Conservation (phyloP, 2,329 filamentous ascomycete genomes). For the Trichoderma sp. region DNA sequence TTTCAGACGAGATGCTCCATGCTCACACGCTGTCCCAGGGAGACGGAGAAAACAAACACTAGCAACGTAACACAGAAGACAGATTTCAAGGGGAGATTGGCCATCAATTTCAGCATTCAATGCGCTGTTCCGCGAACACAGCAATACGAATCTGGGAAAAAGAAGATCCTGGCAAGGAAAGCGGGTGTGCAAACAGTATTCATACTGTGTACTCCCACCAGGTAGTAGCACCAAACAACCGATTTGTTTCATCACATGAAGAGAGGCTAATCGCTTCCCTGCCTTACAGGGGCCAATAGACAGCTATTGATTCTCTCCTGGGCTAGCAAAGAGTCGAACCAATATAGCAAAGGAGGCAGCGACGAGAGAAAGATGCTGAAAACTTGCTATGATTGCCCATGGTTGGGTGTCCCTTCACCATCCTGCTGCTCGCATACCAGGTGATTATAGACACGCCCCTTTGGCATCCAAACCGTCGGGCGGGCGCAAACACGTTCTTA, state of each 20-base stretch:
- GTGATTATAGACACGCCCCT: slow-evolving; percentile 24
- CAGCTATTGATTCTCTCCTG: neutral
- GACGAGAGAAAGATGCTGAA: neutral
- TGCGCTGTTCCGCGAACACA: neutral
- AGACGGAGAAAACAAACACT: neutral
- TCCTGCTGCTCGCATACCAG: slow-evolving; percentile 30
- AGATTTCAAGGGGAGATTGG: neutral
- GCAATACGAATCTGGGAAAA: neutral
- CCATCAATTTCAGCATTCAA: neutral
- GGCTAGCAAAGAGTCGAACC: neutral
- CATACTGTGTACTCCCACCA: neutral
- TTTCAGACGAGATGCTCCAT: neutral
- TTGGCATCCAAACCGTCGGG: slow-evolving; percentile 21
- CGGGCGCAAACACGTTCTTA: slow-evolving; percentile 28
- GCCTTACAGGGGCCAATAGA: neutral
- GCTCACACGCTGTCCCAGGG: neutral
- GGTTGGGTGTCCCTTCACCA: slow-evolving; percentile 19
- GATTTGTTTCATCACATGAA: slow-evolving; percentile 1
- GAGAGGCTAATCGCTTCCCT: neutral
- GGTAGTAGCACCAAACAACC: neutral
- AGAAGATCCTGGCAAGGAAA: neutral
- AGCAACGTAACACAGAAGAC: neutral
- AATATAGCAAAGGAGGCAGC: neutral
- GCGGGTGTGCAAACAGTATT: neutral
- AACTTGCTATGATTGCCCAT: neutral